A percentile compares a stretch with the other conserved stretches of the same genome.
Evolutionary conservation across 345 rosid genomes (phyloP).

Genomic region (Melaleuca alternifolia): DNA sequence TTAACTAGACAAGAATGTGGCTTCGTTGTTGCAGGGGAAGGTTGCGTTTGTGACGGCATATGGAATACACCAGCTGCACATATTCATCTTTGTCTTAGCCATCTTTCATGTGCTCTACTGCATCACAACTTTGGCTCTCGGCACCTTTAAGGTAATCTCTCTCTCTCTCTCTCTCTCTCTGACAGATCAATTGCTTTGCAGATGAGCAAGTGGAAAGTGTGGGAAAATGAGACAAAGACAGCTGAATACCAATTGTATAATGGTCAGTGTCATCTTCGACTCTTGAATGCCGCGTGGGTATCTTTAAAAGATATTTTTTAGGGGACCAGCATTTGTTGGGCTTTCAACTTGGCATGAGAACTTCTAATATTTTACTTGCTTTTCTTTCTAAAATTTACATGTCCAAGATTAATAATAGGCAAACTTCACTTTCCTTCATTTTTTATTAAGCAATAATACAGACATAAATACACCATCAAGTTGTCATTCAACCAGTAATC

Average conservation of each 20-base stretch:
- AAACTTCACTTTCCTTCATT: background rate
- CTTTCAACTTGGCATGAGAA: background rate
- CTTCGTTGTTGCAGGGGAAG: constrained; percentile 38
- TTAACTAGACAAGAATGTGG: background rate
- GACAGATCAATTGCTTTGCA: constrained; percentile 3
- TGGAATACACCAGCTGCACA: constrained; percentile 81
- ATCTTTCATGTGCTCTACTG: constrained; percentile 68
- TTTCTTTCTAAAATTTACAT: background rate
- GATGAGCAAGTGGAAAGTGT: constrained; percentile 89
- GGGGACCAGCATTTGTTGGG: background rate
- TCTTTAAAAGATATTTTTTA: background rate
- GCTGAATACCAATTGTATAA: constrained; percentile 54
- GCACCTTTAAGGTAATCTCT: constrained; percentile 54
- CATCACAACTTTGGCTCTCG: constrained; percentile 52
- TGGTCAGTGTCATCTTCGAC: constrained; percentile 15
- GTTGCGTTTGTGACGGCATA: constrained; percentile 68
- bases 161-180: background rate
- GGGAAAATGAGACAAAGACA: constrained; percentile 87
- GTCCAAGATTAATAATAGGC: background rate
- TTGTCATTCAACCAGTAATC: background rate
- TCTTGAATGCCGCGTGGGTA: background rate
- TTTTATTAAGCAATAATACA: background rate
- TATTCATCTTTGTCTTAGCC: constrained; percentile 78
- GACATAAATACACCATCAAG: background rate
- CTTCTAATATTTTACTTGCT: background rate